These are phyloP conservation scores for Globisporangium echinulatum DNA, from an alignment of 352 stramenopile species.

Conservation along the genomic window DNA sequence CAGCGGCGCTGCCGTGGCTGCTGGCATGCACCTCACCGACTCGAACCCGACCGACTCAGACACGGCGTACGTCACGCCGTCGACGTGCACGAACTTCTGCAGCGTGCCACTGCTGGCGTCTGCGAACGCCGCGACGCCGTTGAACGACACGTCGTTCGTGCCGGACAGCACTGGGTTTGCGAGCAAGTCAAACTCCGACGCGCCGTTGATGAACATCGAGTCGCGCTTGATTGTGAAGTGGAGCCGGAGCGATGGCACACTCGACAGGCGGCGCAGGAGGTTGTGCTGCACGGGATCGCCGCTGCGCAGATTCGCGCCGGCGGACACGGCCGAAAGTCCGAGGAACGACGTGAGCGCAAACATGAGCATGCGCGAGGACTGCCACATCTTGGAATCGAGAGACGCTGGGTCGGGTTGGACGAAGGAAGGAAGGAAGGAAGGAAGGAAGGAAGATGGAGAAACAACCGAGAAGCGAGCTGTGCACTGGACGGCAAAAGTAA, in stretches of 20 bases:
- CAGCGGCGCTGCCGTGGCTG: no score
- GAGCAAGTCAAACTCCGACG: conserved; percentile 27
- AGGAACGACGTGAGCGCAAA: neutral
- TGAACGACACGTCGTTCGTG: conserved; percentile 22
- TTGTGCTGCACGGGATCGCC: neutral
- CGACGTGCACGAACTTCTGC: no score
- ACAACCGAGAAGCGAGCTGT: no score
- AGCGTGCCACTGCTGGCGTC: no score
- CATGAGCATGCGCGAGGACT: neutral
- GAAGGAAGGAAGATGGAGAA: no score
- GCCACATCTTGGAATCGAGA: no score
- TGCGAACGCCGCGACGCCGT: conserved; percentile 16
- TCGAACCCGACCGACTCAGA: no score
- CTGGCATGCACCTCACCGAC: no score
- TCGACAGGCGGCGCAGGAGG: neutral
- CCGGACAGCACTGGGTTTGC: conserved; percentile 25
- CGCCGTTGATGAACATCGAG: conserved; percentile 28
- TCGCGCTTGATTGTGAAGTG: conserved; percentile 33
- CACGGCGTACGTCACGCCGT: no score
- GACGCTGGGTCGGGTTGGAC: no score
- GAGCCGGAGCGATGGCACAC: conserved; percentile 27
- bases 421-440: no score
- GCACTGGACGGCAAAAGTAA: no score
- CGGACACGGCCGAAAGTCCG: neutral
- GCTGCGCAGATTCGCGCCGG: neutral